These are phyloP conservation scores for Chaetothyriales sp. DNA, from an alignment of 2,329 filamentous ascomycete genomes.

Conservation along the genomic window DNA sequence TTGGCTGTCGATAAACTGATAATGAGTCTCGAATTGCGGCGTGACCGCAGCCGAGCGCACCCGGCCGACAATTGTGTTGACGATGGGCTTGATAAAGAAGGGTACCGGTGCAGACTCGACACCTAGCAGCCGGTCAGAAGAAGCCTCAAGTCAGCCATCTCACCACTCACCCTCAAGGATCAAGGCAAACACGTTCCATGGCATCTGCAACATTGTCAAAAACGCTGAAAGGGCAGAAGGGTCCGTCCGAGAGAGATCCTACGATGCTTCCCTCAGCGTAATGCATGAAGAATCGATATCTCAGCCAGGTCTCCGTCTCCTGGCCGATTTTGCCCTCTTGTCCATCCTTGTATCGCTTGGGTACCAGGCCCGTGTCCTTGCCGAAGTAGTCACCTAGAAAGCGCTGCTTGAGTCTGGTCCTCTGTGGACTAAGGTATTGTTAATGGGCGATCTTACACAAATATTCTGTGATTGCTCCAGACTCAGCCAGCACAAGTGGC, in stretches of 20 bases:
- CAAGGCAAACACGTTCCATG: neutral
- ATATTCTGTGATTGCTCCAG: conserved; percentile 67
- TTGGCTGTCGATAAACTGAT: conserved; percentile 32
- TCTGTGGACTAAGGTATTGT: neutral
- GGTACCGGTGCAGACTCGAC: conserved; percentile 42
- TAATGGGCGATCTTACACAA: conserved; percentile 32
- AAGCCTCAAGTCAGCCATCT: neutral
- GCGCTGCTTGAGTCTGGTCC: neutral
- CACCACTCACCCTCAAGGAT: neutral
- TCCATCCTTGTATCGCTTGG: conserved; percentile 36
- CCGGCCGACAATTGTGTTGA: conserved; percentile 36
- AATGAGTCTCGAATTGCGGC: conserved; percentile 27
- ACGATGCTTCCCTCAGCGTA: conserved; percentile 77
- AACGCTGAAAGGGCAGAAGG: neutral
- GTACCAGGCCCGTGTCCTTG: conserved; percentile 30
- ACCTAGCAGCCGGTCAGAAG: conserved; percentile 17
- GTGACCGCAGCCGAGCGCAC: conserved; percentile 27
- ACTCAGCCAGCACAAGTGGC: conserved; percentile 60
- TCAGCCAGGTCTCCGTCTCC: conserved; percentile 45
- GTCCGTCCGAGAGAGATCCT: conserved; percentile 21
- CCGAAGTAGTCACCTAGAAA: conserved; percentile 39
- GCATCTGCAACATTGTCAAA: neutral
- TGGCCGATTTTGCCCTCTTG: conserved; percentile 40
- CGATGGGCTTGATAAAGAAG: conserved; percentile 55
- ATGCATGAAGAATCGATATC: conserved; percentile 58